Percentiles rank a stretch among this genome's conserved stretches.
Evolutionary conservation across 495 filamentous ascomycete species (phyloP).

Genomic region (Penicillium fimorum): DNA sequence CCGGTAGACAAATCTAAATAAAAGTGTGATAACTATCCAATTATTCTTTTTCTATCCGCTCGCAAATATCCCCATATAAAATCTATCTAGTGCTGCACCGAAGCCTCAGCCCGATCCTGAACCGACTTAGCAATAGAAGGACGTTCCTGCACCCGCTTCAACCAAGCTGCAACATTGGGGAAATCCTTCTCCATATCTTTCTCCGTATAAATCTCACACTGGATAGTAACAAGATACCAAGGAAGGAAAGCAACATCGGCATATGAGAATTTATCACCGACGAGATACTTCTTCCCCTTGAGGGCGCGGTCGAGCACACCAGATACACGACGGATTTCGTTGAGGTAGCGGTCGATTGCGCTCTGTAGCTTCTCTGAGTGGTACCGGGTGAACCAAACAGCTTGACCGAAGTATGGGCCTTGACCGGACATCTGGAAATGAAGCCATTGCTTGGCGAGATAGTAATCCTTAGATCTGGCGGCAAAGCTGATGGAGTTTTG

Average conservation of each 20-base stretch:
- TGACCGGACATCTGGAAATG: slow-evolving; percentile 68
- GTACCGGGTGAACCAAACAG: slow-evolving; percentile 51
- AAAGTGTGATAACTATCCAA: no score
- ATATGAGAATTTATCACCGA: slow-evolving; percentile 57
- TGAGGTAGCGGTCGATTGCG: slow-evolving; percentile 57
- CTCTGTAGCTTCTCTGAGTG: slow-evolving; percentile 59
- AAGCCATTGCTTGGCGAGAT: slow-evolving; percentile 61
- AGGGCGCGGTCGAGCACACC: slow-evolving; percentile 56
- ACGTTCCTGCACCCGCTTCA: slow-evolving; percentile 41
- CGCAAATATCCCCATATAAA: no score
- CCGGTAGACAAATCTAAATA: no score
- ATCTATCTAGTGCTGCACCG: slow-evolving; percentile 1
- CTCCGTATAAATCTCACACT: slow-evolving; percentile 28
- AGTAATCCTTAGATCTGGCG: slow-evolving; percentile 46
- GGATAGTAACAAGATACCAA: slow-evolving; percentile 41
- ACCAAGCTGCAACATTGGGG: slow-evolving; percentile 42
- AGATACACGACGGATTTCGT: slow-evolving; percentile 60
- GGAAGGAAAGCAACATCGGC: slow-evolving; percentile 59
- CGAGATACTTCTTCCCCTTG: slow-evolving; percentile 53
- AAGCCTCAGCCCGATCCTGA: slow-evolving; percentile 33
- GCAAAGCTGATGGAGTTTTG: slow-evolving; percentile 57
- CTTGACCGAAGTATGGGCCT: slow-evolving; percentile 66
- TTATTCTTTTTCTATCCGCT: no score
- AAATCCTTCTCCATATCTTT: slow-evolving; percentile 42
- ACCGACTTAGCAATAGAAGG: slow-evolving; percentile 40